Evolutionary conservation across 352 stramenopile genomes (phyloP).

Genomic region (Globisporangium paddicum): DNA sequence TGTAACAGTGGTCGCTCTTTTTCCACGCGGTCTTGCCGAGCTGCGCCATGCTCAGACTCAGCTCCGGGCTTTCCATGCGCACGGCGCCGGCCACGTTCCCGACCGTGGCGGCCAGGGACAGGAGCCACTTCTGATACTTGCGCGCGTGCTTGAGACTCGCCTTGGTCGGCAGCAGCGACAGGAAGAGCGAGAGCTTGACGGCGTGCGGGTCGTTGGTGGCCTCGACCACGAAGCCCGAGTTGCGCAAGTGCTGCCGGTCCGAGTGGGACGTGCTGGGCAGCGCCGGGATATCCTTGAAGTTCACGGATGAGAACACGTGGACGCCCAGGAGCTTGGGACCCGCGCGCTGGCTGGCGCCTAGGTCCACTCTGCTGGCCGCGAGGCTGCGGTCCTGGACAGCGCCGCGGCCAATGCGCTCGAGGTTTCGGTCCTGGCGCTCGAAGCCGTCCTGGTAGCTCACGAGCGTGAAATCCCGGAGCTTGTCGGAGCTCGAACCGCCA

Average conservation of each 20-base stretch:
- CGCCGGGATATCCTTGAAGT: conserved; percentile 57
- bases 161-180: conserved; percentile 51
- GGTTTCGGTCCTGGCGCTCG: conserved; percentile 27
- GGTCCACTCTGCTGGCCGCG: background rate
- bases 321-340: conserved; percentile 40
- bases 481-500: conserved; percentile 27
- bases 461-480: conserved; percentile 55
- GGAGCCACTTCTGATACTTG: conserved; percentile 59
- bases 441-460: conserved; percentile 73
- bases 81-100: conserved; percentile 32
- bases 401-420: conserved; percentile 23
- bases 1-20: conserved; percentile 49
- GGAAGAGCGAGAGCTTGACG: conserved; percentile 46
- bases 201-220: conserved; percentile 31
- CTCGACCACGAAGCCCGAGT: conserved; percentile 62
- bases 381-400: conserved; percentile 13
- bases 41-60: conserved; percentile 12
- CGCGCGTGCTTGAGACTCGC: conserved; percentile 35
- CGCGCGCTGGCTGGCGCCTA: background rate
- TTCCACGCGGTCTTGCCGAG: conserved; percentile 47
- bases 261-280: conserved; percentile 41
- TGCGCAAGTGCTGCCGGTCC: conserved; percentile 49
- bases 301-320: conserved; percentile 54
- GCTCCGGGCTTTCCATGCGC: conserved; percentile 16
- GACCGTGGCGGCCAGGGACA: conserved; percentile 27